Percentiles rank a stretch among this genome's conserved stretches.
Conservation (phyloP, 176 grass and related monocot species). For the Aegilops speltoides region DNA sequence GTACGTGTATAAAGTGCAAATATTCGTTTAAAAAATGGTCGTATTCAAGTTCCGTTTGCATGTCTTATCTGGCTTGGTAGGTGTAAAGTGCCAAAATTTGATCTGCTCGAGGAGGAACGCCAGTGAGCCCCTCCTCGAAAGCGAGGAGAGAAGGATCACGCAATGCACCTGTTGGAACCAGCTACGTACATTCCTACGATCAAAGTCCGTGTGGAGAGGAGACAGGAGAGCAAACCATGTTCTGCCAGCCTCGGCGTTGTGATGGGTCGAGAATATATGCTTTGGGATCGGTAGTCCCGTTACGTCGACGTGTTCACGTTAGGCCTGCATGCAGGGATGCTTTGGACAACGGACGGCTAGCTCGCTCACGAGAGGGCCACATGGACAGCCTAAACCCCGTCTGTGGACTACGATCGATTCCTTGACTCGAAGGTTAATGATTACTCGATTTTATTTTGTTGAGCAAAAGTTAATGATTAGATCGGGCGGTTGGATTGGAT, state of each 20-base stretch:
- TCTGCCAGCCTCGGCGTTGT: background rate
- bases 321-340: background rate
- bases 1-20: background rate
- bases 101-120: background rate
- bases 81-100: background rate
- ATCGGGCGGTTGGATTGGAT: background rate
- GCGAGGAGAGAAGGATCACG: background rate
- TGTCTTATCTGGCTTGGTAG: background rate
- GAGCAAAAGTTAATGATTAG: background rate
- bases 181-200: background rate
- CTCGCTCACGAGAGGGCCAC: constrained; percentile 22
- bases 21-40: background rate
- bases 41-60: background rate
- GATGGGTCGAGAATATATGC: background rate
- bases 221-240: background rate
- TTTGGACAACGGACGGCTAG: background rate
- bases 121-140: background rate
- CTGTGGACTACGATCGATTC: background rate
- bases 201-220: background rate
- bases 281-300: background rate
- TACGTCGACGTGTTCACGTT: background rate
- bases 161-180: background rate
- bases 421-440: background rate
- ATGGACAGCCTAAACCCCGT: constrained; percentile 2
- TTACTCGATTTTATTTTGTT: background rate